phyloP scores from a whole-genome alignment of 768 basidiomycete genomes.

The Russula ochroleuca region DNA sequence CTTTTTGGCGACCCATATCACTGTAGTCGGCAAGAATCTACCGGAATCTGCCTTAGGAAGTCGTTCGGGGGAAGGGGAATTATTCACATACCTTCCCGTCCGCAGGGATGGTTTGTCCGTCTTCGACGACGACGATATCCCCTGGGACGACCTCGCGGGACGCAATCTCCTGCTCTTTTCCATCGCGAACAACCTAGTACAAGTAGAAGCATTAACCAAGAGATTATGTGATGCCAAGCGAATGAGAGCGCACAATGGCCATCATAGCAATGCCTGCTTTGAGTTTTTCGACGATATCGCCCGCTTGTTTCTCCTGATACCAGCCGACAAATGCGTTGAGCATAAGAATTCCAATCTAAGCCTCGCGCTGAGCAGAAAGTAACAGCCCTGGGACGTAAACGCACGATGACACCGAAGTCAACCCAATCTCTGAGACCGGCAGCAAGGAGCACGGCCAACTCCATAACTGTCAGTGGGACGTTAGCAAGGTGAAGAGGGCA shows the following conservation, averaged over 20 bases:
- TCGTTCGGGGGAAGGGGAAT: neutral
- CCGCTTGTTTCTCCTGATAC: constrained; percentile 49
- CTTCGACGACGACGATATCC: constrained; percentile 43
- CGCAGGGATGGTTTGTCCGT: constrained; percentile 44
- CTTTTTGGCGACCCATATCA: constrained; percentile 37
- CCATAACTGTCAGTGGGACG: constrained; percentile 37
- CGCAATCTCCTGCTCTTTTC: constrained; percentile 41
- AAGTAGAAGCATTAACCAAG: neutral
- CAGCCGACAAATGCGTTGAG: constrained; percentile 44
- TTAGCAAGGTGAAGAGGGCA: neutral
- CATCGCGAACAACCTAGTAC: constrained; percentile 37
- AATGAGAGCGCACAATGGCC: constrained; percentile 30
- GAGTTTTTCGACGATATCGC: constrained; percentile 46
- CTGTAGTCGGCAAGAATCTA: constrained; percentile 42
- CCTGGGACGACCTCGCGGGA: constrained; percentile 45
- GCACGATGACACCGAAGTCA: constrained; percentile 47
- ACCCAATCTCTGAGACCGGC: constrained; percentile 47
- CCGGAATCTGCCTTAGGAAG: neutral
- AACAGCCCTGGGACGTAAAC: constrained; percentile 6
- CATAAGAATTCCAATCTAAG: constrained; percentile 39
- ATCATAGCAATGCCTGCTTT: constrained; percentile 47
- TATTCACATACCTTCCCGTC: constrained; percentile 37
- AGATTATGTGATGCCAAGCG: neutral
- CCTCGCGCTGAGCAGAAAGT: neutral
- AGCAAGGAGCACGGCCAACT: constrained; percentile 44